A percentile compares a stretch with the other conserved stretches of the same genome.
Evolutionary conservation across 495 filamentous ascomycete species (phyloP).

Genomic region (Lasiosphaeris hirsuta): DNA sequence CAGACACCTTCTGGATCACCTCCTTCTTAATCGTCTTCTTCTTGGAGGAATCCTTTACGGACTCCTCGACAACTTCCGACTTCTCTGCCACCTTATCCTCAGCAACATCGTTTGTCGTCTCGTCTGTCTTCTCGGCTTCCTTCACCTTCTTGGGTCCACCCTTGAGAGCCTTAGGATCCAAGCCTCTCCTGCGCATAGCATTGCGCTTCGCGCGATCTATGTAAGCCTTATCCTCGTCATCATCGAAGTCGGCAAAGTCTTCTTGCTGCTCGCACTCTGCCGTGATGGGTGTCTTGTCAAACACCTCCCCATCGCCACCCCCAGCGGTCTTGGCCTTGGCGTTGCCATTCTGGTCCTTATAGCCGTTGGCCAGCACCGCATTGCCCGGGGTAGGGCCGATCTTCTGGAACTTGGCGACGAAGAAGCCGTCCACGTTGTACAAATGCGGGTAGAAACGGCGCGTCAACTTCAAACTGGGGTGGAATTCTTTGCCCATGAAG

Average conservation of each 20-base stretch:
- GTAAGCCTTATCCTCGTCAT: constrained; percentile 73
- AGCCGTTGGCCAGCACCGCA: constrained; percentile 40
- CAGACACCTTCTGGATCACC: background rate
- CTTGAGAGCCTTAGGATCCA: constrained; percentile 50
- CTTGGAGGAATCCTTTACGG: background rate
- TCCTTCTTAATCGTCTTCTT: constrained; percentile 5
- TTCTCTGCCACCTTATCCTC: constrained; percentile 24
- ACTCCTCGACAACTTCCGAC: constrained; percentile 25
- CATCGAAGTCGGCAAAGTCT: constrained; percentile 86
- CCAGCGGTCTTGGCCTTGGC: constrained; percentile 14
- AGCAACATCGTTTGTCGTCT: constrained; percentile 10
- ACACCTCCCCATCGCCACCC: constrained; percentile 32
- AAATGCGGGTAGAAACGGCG: constrained; percentile 90
- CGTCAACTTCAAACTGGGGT: constrained; percentile 77
- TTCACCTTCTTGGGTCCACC: constrained; percentile 14
- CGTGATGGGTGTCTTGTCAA: constrained; percentile 50
- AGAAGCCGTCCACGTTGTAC: constrained; percentile 98
- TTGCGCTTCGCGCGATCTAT: constrained; percentile 70
- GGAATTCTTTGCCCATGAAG: constrained; percentile 87
- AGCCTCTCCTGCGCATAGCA: constrained; percentile 51
- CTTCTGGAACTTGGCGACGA: constrained; percentile 97
- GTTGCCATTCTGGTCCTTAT: constrained; percentile 34
- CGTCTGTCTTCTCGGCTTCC: constrained; percentile 17
- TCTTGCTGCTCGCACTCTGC: constrained; percentile 45
- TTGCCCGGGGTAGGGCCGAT: constrained; percentile 65